Evolutionary conservation across 2,329 filamentous ascomycete genomes (phyloP).

Genomic region (Pseudogymnoascus sp.): DNA sequence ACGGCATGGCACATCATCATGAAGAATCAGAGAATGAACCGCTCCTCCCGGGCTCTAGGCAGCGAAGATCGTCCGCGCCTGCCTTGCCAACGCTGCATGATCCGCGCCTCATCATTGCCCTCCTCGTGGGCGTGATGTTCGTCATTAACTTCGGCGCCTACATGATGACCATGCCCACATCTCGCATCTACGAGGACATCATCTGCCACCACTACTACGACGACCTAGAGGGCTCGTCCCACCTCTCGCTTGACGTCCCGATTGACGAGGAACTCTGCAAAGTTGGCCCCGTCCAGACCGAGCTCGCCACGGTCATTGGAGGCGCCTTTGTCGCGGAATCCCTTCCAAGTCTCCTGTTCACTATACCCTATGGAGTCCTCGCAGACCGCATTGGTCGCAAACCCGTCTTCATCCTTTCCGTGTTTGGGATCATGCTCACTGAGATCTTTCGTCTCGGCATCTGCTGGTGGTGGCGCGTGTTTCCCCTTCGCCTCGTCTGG

Average conservation of each 20-base stretch:
- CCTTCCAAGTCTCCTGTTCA: slow-evolving; percentile 26
- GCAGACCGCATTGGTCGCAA: slow-evolving; percentile 34
- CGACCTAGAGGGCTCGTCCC: slow-evolving; percentile 17
- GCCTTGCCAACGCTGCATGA: background rate
- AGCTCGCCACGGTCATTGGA: slow-evolving; percentile 31
- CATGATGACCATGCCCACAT: slow-evolving; percentile 29
- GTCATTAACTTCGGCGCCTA: slow-evolving; percentile 25
- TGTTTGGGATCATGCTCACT: slow-evolving; percentile 27
- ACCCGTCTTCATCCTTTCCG: slow-evolving; percentile 28
- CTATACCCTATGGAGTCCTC: slow-evolving; percentile 33
- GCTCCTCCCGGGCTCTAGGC: background rate
- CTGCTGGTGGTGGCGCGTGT: slow-evolving; percentile 28
- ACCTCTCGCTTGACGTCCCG: slow-evolving; percentile 18
- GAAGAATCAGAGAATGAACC: background rate
- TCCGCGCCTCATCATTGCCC: slow-evolving; percentile 20
- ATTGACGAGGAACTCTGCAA: slow-evolving; percentile 35
- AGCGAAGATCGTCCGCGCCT: background rate
- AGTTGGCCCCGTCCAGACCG: slow-evolving; percentile 30
- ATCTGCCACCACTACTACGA: slow-evolving; percentile 34
- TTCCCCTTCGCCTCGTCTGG: slow-evolving; percentile 32
- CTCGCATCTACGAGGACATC: slow-evolving; percentile 34
- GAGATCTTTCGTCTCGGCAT: slow-evolving; percentile 28
- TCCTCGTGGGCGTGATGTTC: slow-evolving; percentile 29
- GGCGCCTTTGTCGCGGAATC: slow-evolving; percentile 26
- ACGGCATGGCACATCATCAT: background rate